Percentiles rank a stretch among this genome's conserved stretches.
These are phyloP conservation scores for Colletotrichum navitas DNA, from an alignment of 2,329 filamentous ascomycete genomes.

Conservation along the genomic window DNA sequence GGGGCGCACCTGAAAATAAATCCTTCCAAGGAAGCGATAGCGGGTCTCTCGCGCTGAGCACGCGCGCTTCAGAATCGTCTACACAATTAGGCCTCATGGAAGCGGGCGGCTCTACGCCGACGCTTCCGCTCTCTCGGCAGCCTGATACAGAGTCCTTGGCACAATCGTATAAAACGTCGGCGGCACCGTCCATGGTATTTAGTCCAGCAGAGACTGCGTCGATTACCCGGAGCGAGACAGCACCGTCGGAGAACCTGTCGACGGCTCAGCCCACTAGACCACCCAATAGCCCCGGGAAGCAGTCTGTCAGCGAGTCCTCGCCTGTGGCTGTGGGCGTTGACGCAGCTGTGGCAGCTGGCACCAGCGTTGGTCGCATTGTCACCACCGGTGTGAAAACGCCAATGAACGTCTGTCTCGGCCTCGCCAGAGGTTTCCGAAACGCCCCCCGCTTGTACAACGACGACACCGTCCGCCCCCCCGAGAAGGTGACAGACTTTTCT, in stretches of 20 bases:
- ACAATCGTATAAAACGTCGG: conserved; percentile 16
- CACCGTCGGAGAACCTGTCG: conserved; percentile 49
- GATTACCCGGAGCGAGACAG: conserved; percentile 51
- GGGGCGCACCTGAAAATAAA: conserved; percentile 17
- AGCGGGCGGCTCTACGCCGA: conserved; percentile 29
- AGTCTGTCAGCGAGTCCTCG: conserved; percentile 43
- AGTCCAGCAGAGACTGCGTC: conserved; percentile 42
- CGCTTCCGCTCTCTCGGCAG: conserved; percentile 25
- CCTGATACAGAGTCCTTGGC: conserved; percentile 6
- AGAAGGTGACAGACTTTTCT: conserved; percentile 82
- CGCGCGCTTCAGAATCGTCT: conserved; percentile 36
- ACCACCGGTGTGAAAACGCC: conserved; percentile 82
- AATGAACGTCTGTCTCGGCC: conserved; percentile 84
- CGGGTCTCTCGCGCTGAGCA: conserved; percentile 24
- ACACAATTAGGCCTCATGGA: conserved; percentile 34
- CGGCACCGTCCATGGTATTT: conserved; percentile 45
- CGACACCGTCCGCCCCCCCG: conserved; percentile 80
- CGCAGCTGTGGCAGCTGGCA: conserved; percentile 73
- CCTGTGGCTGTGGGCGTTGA: conserved; percentile 59
- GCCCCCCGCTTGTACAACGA: conserved; percentile 88
- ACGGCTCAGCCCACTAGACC: conserved; percentile 13
- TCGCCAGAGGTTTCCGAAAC: conserved; percentile 91
- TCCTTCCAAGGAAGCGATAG: conserved; percentile 20
- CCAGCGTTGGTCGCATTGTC: conserved; percentile 78
- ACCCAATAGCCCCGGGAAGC: conserved; percentile 33